Base-by-base conservation (phyloP, 495 filamentous ascomycete species). In the Geoglossum glabrum region DNA sequence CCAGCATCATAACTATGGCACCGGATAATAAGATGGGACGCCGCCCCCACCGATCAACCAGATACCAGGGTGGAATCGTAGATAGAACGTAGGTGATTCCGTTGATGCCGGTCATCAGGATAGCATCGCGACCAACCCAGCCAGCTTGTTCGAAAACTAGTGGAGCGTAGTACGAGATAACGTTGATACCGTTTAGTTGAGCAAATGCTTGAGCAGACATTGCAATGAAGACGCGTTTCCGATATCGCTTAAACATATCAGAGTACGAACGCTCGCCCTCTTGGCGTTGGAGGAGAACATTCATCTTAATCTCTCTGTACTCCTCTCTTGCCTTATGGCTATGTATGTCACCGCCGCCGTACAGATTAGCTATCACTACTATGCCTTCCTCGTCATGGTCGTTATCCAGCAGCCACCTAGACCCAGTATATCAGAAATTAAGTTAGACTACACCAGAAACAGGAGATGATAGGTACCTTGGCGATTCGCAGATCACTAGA, bases 321-420 rank as follows among this genome's bases (percentile, higher is more conserved):
- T 98, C 92, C 33, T 92, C 86, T 26, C 87, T 78, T 6, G 93
- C 92, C 63, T 88, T 87, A 36, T 84, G 75, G 64, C 94, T 87
- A 68, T 94, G 87, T 51, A 95, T 85, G 68, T 98, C 92, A 38
- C 92, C 92, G 62, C 85, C 87, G 19, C 93, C 92, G 64, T 97
- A 96, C 13, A 97, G 78, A 67, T 96, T 96, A 25, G 93, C 93
- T 67, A 98, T 95, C 15, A 98, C 93, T 5, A 95, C 81, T 68
- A 97, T 95, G 27, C 92, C 92, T 67, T 98, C 93, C 66, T 98
- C 92, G 65, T 98, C 92, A 66, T 95, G 85, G 65, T 98, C 93
- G 66, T 96, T 95, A 65, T 98, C 92, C 27, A 98, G 74, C 15
- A 98, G 77, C 92, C 92, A 97, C 69, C 90, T 95, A 61, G 15